Conservation (phyloP, 768 basidiomycete genomes). For the Boletales sp. region DNA sequence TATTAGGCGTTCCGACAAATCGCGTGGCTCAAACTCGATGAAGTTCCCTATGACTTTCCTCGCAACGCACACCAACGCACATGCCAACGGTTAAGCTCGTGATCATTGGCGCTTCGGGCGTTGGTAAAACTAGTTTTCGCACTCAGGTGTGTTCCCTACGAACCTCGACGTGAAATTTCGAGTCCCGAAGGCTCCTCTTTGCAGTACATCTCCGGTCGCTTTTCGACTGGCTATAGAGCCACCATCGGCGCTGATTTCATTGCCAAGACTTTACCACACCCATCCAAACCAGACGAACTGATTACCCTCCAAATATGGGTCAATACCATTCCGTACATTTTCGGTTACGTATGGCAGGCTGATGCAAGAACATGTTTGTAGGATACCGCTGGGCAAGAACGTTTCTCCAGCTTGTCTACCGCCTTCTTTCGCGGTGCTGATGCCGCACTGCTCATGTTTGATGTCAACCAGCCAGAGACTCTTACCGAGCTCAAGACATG, state of each 20-base stretch:
- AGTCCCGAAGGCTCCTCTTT: not conserved
- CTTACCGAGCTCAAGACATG: slow-evolving; percentile 60
- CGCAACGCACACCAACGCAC: slow-evolving; percentile 6
- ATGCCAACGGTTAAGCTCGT: slow-evolving; percentile 81
- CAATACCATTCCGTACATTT: slow-evolving; percentile 14
- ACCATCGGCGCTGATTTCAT: slow-evolving; percentile 93
- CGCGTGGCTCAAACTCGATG: slow-evolving; percentile 8
- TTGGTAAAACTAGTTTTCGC: slow-evolving; percentile 83
- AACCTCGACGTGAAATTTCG: not conserved
- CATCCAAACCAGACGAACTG: slow-evolving; percentile 47
- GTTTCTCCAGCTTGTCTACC: slow-evolving; percentile 76
- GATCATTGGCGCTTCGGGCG: slow-evolving; percentile 76
- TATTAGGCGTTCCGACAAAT: slow-evolving; percentile 1
- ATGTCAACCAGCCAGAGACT: slow-evolving; percentile 65
- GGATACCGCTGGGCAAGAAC: slow-evolving; percentile 88
- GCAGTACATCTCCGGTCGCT: slow-evolving; percentile 74
- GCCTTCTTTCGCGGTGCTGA: slow-evolving; percentile 88
- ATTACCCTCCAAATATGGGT: slow-evolving; percentile 73
- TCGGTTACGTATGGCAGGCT: not conserved
- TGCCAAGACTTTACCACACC: slow-evolving; percentile 66
- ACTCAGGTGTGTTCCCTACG: slow-evolving; percentile 51
- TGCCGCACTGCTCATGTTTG: slow-evolving; percentile 78
- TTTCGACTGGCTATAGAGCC: slow-evolving; percentile 73
- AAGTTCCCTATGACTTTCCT: slow-evolving; percentile 14
- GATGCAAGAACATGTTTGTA: slow-evolving; percentile 25